These are phyloP conservation scores for Tulasnella sp. DNA, from an alignment of 768 basidiomycete genomes.

Conservation along the genomic window DNA sequence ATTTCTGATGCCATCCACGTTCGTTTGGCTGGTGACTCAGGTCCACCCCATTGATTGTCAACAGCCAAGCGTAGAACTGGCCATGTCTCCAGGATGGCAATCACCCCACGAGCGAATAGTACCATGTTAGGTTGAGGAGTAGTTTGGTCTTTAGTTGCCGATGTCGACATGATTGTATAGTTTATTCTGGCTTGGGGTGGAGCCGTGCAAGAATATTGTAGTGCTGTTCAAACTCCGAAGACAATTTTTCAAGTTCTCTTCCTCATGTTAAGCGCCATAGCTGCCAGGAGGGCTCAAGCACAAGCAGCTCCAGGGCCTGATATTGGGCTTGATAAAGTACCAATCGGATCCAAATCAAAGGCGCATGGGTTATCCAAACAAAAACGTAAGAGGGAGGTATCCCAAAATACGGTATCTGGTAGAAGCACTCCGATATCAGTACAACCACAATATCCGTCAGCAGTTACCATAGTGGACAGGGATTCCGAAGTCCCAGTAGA, in stretches of 20 bases:
- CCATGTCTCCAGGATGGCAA: conserved; percentile 75
- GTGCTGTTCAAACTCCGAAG: background rate
- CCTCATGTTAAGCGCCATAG: conserved; percentile 15
- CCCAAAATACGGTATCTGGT: too few relatives aligned
- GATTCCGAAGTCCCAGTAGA: too few relatives aligned
- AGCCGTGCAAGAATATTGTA: background rate
- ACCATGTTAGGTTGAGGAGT: conserved; percentile 27
- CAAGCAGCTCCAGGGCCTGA: background rate
- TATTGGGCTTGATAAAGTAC: background rate
- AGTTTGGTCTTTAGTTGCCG: conserved; percentile 27
- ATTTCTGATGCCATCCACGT: conserved; percentile 74
- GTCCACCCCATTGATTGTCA: conserved; percentile 76
- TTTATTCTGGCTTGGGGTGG: too few relatives aligned
- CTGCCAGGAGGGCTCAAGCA: conserved; percentile 11
- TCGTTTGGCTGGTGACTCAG: conserved; percentile 53
- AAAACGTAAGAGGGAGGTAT: too few relatives aligned
- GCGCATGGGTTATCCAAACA: too few relatives aligned
- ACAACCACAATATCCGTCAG: too few relatives aligned
- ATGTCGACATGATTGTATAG: conserved; percentile 17
- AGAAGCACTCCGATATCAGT: too few relatives aligned
- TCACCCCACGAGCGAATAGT: conserved; percentile 75
- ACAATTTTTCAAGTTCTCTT: background rate
- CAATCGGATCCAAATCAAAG: too few relatives aligned
- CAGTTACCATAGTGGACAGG: too few relatives aligned
- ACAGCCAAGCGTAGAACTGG: conserved; percentile 77